Percentiles rank a stretch among this genome's conserved stretches.
These are phyloP conservation scores for Hymenoscyphus repandus DNA, from an alignment of 2,329 filamentous ascomycete species.

Conservation along the genomic window DNA sequence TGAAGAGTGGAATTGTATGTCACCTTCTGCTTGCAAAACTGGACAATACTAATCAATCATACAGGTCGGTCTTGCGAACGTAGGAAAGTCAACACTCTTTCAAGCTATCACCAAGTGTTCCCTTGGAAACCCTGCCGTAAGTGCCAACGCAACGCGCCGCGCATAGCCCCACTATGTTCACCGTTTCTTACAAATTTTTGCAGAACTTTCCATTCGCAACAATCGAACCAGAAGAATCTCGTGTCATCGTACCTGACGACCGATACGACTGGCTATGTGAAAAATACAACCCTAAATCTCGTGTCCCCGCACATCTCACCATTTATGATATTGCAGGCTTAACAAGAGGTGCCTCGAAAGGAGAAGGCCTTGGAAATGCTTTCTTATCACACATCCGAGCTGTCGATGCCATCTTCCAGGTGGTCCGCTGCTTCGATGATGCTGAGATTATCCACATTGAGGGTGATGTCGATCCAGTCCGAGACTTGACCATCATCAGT, in stretches of 20 bases:
- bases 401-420: constrained; percentile 96
- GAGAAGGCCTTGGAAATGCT: constrained; percentile 93
- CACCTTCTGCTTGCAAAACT: constrained; percentile 16
- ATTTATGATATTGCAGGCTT: constrained; percentile 98
- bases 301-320: constrained; percentile 94
- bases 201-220: constrained; percentile 98
- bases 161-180: constrained; percentile 9
- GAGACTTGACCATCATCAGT: constrained; percentile 93
- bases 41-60: constrained; percentile 13
- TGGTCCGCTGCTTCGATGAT: constrained; percentile 96
- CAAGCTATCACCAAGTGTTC: constrained; percentile 98
- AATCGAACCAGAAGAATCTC: constrained; percentile 97
- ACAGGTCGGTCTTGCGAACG: constrained; percentile 96
- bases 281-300: constrained; percentile 96
- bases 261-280: constrained; percentile 93
- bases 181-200: constrained; percentile 24
- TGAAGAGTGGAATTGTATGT: constrained; percentile 98
- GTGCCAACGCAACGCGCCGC: constrained; percentile 32
- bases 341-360: constrained; percentile 91
- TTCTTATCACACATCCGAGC: constrained; percentile 99
- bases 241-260: constrained; percentile 93
- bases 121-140: constrained; percentile 92
- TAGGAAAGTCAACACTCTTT: constrained; percentile 98
- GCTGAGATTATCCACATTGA: constrained; percentile 99
- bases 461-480: constrained; percentile 91